Base-by-base conservation (phyloP, 2,329 filamentous ascomycete species). In the Alternaria sp. region DNA sequence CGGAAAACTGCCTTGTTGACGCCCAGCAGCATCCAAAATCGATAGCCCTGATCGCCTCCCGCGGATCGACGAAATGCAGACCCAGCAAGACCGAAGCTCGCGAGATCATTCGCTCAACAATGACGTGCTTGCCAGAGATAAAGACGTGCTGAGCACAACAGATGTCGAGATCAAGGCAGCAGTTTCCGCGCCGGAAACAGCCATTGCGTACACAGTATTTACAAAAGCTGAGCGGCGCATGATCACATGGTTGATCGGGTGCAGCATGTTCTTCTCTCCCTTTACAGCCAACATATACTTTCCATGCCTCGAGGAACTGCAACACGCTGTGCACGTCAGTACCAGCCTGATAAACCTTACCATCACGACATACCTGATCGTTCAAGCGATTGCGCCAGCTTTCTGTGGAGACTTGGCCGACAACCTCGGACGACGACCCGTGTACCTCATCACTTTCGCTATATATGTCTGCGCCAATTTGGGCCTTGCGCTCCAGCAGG, bases 351-450 rank as follows among this genome's bases (percentile, higher is more conserved):
- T 49, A 3, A 49, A 49, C 11, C 46, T 49, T 26, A 50, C 46
- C 15, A 50, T 50, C n/a, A 50, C 46, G 25, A 46, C 12, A n/a
- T 30, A 37, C 11, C 20, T 54, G 5, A 54, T 59, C 5, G 5
- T 59, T 4, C 57, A 54, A 12, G 57, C 18, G 1, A 45, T 59
- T 3, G 26, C 57, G 2, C 57, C 57, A 37, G 26, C 41, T 4
- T 59, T 54, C 30, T 30, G 50, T 18, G 49, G 49, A n/a, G 47
- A 43, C 11, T 30, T 54, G 15, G 47, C 57, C 14, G 57, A 59
- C 15, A 45, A 43, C 2, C 12, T 50, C 23, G 57, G 57, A 20
- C 49, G 57, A 9, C 37, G 57, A 5, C 57, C 41, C 2, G 49
- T 50, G 6, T 59, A 59, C n/a, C 11, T 54, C 14, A 30, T 54